Percentiles rank a stretch among this genome's conserved stretches.
phyloP scores from a whole-genome alignment of 2,329 filamentous ascomycete species.

The Phialophora macrospora region DNA sequence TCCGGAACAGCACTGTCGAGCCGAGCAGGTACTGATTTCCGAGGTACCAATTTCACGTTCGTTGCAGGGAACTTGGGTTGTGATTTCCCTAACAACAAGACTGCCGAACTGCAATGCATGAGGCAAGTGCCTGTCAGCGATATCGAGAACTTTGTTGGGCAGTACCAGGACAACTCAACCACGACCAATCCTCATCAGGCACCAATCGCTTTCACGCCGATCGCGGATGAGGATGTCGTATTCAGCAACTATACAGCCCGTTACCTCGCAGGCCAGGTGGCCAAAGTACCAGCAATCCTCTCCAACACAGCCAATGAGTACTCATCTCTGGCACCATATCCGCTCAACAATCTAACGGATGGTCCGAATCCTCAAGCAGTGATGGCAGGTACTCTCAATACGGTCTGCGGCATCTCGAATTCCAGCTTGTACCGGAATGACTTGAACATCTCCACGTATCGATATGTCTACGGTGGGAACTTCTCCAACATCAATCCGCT shows the following conservation, averaged over 20 bases:
- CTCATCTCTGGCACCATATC: slow-evolving; percentile 13
- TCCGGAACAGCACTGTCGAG: slow-evolving; percentile 15
- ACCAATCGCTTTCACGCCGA: slow-evolving; percentile 36
- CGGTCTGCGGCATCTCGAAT: slow-evolving; percentile 14
- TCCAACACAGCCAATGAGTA: slow-evolving; percentile 15
- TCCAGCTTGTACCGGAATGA: slow-evolving; percentile 14
- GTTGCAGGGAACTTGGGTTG: slow-evolving; percentile 43
- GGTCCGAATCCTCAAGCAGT: slow-evolving; percentile 15
- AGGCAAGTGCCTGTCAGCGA: slow-evolving; percentile 38
- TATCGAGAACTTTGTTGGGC: slow-evolving; percentile 41
- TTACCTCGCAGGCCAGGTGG: slow-evolving; percentile 30
- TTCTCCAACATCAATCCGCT: slow-evolving; percentile 50
- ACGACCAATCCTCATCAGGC: slow-evolving; percentile 11
- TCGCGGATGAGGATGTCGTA: slow-evolving; percentile 41
- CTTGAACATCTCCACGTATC: slow-evolving; percentile 46
- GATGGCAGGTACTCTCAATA: slow-evolving; percentile 13
- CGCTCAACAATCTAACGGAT: slow-evolving; percentile 8
- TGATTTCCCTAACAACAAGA: slow-evolving; percentile 33
- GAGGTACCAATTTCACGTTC: slow-evolving; percentile 42
- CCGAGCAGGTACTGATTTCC: slow-evolving; percentile 27
- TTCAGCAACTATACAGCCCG: slow-evolving; percentile 41
- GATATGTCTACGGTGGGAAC: slow-evolving; percentile 50
- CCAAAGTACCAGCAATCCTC: slow-evolving; percentile 35
- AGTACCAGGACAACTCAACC: slow-evolving; percentile 35
- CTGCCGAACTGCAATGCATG: slow-evolving; percentile 43